Evolutionary conservation across 2,329 filamentous ascomycete genomes (phyloP).

Genomic region (Cryphonectria japonica): DNA sequence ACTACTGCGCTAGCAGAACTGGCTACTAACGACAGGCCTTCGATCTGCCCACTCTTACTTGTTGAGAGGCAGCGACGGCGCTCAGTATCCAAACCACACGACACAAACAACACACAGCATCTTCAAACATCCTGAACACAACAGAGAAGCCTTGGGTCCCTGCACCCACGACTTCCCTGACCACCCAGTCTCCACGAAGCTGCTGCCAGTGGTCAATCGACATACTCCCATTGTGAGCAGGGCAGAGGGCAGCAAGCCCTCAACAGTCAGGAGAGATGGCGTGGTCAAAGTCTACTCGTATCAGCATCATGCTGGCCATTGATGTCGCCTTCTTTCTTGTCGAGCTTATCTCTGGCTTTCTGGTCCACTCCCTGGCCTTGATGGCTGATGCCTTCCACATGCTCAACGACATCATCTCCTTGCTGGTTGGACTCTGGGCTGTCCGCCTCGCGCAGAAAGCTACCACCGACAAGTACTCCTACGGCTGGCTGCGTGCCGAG

Average conservation of each 20-base stretch:
- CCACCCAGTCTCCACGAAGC: not conserved
- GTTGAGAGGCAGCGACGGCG: not conserved
- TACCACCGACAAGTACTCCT: slow-evolving; percentile 90
- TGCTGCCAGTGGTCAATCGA: not conserved
- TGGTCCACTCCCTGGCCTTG: slow-evolving; percentile 87
- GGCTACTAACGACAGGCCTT: not conserved
- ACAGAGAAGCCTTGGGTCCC: not conserved
- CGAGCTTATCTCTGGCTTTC: slow-evolving; percentile 83
- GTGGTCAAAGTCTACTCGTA: slow-evolving; percentile 90
- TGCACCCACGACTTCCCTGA: not conserved
- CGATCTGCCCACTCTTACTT: not conserved
- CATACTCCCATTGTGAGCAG: slow-evolving; percentile 20
- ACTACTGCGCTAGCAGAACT: not conserved
- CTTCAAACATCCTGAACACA: not conserved
- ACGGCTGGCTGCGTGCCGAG: slow-evolving; percentile 97
- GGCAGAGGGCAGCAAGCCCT: slow-evolving; percentile 15
- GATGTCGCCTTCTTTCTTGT: slow-evolving; percentile 89
- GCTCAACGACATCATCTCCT: slow-evolving; percentile 97
- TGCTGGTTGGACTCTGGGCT: slow-evolving; percentile 92
- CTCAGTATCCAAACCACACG: not conserved
- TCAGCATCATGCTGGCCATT: slow-evolving; percentile 89
- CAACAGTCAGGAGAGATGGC: slow-evolving; percentile 60
- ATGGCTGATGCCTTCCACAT: slow-evolving; percentile 99
- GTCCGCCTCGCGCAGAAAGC: slow-evolving; percentile 85
- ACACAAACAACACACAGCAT: not conserved